Conservation (phyloP, 2,329 filamentous ascomycete species). For the Trichoderma brevicompactum region DNA sequence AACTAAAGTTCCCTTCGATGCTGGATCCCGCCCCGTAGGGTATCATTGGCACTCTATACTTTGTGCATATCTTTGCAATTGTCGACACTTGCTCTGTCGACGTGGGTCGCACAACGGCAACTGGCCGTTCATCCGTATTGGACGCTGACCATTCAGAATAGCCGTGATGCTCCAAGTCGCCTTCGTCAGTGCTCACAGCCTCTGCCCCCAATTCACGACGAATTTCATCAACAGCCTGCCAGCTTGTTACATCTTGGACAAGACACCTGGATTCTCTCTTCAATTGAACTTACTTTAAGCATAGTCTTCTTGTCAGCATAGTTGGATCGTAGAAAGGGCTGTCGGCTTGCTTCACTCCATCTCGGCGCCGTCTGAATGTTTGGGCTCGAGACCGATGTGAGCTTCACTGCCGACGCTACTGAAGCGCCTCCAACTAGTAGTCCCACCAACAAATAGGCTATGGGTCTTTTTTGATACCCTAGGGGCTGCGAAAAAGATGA, state of each 20-base stretch:
- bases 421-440: conserved; percentile 18
- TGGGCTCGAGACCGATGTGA: background rate
- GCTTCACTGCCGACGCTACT: background rate
- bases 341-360: conserved; percentile 27
- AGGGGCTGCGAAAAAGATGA: conserved; percentile 8
- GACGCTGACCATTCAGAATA: conserved; percentile 73
- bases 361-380: conserved; percentile 11
- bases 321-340: background rate
- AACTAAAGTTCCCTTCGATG: conserved; percentile 72
- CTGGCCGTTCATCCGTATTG: conserved; percentile 65
- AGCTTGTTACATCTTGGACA: background rate
- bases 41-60: conserved; percentile 70
- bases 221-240: conserved; percentile 33
- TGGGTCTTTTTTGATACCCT: background rate
- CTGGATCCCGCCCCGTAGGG: conserved; percentile 76
- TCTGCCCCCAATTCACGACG: conserved; percentile 54
- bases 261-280: background rate
- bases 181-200: conserved; percentile 65
- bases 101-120: conserved; percentile 67
- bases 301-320: conserved; percentile 36
- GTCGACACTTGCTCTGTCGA: conserved; percentile 66
- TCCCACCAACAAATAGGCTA: conserved; percentile 7
- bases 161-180: conserved; percentile 66
- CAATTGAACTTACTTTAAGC: conserved; percentile 31
- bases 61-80: conserved; percentile 66